Percentiles rank a stretch among this genome's conserved stretches.
These are phyloP conservation scores for Rhizoctonia solani DNA, from an alignment of 1,284 basidiomycete genomes.

Conservation along the genomic window DNA sequence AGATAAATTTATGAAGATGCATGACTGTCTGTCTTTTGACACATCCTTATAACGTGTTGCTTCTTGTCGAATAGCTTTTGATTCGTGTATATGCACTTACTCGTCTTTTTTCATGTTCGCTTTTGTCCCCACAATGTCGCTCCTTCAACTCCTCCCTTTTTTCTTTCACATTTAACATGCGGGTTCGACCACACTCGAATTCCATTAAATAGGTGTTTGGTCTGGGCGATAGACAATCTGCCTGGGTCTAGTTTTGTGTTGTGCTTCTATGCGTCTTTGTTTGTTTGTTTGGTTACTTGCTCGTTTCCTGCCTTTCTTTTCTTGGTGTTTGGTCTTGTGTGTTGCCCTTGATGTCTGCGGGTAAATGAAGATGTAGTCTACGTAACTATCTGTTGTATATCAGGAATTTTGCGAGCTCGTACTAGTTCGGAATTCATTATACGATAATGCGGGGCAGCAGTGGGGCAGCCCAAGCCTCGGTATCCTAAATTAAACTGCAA, in stretches of 20 bases:
- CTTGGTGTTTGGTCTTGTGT: slow-evolving; percentile 7
- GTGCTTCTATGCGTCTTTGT: slow-evolving; percentile 8
- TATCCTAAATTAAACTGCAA: too few relatives aligned
- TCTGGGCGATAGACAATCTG: not conserved
- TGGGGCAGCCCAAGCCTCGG: too few relatives aligned
- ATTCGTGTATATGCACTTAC: slow-evolving; percentile 8
- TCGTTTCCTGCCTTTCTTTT: slow-evolving; percentile 1
- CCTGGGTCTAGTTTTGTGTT: not conserved
- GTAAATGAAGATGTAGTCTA: slow-evolving; percentile 35
- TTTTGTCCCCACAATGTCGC: not conserved
- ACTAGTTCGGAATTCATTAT: not conserved
- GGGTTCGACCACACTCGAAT: not conserved
- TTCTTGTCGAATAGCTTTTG: slow-evolving; percentile 22
- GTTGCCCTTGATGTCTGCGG: slow-evolving; percentile 8
- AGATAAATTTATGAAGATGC: not conserved
- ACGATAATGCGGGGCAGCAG: too few relatives aligned
- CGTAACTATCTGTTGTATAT: slow-evolving; percentile 30
- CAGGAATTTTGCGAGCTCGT: slow-evolving; percentile 20
- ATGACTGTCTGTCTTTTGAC: not conserved
- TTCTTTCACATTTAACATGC: not conserved
- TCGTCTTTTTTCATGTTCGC: not conserved
- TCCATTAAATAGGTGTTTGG: not conserved
- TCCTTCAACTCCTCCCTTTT: not conserved
- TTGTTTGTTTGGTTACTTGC: not conserved
- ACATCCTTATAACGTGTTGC: slow-evolving; percentile 25